Evolutionary conservation across 176 grass and related monocot genomes (phyloP).

Genomic region (Tillandsia fasciculata): DNA sequence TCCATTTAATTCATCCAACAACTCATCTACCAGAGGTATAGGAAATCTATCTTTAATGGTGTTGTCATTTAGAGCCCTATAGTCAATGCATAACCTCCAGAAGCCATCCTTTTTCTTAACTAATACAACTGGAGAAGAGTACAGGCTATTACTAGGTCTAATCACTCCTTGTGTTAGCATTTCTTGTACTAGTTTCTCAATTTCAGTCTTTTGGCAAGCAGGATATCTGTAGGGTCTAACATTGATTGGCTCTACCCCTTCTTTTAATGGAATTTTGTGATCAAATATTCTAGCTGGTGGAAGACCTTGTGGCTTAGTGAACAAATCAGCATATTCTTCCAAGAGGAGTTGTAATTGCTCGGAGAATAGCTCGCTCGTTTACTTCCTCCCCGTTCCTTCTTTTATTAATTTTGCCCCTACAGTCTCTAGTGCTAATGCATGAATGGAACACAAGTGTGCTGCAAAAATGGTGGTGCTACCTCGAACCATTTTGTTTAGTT

Average conservation of each 20-base stretch:
- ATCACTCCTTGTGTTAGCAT: background rate
- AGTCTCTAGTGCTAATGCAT: too few species aligned
- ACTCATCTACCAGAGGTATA: background rate
- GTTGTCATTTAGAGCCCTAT: background rate
- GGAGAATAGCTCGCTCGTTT: too few species aligned
- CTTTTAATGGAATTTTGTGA: background rate
- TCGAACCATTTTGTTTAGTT: too few species aligned
- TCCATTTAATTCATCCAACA: background rate
- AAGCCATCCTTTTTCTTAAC: slow-evolving; percentile 9
- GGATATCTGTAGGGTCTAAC: background rate
- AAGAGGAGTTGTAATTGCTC: background rate
- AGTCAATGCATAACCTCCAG: slow-evolving; percentile 14
- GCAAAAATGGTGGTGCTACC: too few species aligned
- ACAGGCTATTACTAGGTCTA: background rate
- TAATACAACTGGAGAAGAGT: background rate
- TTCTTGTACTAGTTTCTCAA: background rate
- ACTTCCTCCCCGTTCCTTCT: too few species aligned
- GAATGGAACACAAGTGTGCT: too few species aligned
- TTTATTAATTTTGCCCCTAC: too few species aligned
- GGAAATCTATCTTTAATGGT: slow-evolving; percentile 4
- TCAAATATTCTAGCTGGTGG: background rate
- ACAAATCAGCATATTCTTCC: background rate
- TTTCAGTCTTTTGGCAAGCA: slow-evolving; percentile 1
- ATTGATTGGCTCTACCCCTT: background rate
- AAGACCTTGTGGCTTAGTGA: background rate